Percentiles rank a stretch among this genome's conserved stretches.
phyloP scores from a whole-genome alignment of 495 filamentous ascomycete species.

The Penicillium bialowiezense region DNA sequence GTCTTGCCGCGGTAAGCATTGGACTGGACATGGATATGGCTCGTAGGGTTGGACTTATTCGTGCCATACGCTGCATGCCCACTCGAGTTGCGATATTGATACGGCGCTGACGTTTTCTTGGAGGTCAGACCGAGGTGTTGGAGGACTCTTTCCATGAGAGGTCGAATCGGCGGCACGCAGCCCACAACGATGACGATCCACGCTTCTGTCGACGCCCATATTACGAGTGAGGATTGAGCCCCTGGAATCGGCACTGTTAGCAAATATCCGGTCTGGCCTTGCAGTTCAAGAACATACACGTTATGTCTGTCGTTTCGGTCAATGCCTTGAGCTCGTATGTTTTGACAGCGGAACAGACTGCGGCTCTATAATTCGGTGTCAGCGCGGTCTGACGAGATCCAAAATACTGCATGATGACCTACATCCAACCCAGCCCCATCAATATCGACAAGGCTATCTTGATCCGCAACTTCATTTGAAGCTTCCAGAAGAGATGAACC shows the following conservation, averaged over 20 bases:
- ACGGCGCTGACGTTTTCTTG: conserved; percentile 9
- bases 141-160: conserved; percentile 17
- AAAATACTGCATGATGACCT: background rate
- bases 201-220: conserved; percentile 26
- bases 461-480: conserved; percentile 28
- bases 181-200: conserved; percentile 30
- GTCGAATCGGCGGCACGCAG: conserved; percentile 25
- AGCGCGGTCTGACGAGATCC: background rate
- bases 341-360: conserved; percentile 23
- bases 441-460: conserved; percentile 31
- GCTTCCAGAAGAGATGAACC: conserved; percentile 29
- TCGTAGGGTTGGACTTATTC: background rate
- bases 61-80: conserved; percentile 3
- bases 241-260: conserved; percentile 1
- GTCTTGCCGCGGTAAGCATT: background rate
- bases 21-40: conserved; percentile 1
- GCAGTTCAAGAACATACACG: conserved; percentile 6
- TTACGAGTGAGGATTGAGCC: conserved; percentile 20
- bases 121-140: conserved; percentile 9
- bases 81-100: background rate
- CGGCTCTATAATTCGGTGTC: conserved; percentile 11
- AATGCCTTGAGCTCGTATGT: conserved; percentile 21
- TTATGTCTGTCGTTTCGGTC: conserved; percentile 16
- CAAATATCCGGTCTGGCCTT: background rate
- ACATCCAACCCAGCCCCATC: conserved; percentile 42